Percentiles rank a stretch among this genome's conserved stretches.
phyloP scores from a whole-genome alignment of 1,139 yeast species.

The Debaryomyces sp. region DNA sequence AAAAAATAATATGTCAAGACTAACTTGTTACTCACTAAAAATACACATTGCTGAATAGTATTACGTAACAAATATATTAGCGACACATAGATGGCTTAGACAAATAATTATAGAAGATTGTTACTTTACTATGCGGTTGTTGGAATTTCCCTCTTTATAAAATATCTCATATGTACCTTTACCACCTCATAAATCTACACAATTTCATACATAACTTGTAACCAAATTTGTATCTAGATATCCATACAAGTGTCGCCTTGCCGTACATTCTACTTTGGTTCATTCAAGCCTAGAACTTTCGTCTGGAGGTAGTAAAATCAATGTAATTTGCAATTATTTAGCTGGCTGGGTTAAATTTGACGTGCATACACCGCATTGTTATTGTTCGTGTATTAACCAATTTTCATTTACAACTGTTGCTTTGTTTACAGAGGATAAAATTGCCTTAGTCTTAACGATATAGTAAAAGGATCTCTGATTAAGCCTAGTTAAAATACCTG shows the following conservation, averaged over 20 bases:
- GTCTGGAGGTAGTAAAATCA: background rate
- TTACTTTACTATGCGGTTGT: background rate
- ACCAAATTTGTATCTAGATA: background rate
- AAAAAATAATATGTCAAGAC: background rate
- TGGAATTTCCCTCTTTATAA: background rate
- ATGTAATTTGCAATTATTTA: background rate
- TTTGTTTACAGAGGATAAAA: constrained; percentile 1
- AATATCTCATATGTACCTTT: background rate
- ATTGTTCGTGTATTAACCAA: constrained; percentile 1
- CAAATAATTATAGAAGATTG: background rate
- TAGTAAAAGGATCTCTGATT: background rate
- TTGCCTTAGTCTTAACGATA: background rate
- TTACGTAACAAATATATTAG: background rate
- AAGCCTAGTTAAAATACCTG: background rate
- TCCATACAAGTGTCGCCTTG: background rate
- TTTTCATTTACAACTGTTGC: constrained; percentile 3
- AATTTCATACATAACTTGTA: background rate
- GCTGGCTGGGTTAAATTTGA: background rate
- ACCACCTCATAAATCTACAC: background rate
- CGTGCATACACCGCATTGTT: background rate
- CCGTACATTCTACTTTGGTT: background rate
- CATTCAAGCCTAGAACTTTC: background rate
- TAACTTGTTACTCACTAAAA: background rate
- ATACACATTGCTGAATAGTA: background rate
- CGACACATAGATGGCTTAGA: background rate